phyloP scores from a whole-genome alignment of 1,284 basidiomycete genomes.

The Thecaphora thlaspeos region DNA sequence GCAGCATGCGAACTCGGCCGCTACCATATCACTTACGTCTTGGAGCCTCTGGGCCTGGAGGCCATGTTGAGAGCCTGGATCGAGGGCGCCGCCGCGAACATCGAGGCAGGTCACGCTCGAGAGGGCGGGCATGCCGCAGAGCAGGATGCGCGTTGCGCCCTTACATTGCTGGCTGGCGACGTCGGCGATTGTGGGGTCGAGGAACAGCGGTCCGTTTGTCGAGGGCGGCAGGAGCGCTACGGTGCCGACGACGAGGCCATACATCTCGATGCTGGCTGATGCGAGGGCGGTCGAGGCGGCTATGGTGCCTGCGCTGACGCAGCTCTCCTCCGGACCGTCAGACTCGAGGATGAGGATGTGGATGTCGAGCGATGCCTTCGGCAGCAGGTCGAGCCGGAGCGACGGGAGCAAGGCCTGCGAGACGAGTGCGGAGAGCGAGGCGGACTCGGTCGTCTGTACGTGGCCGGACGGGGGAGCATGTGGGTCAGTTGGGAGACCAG shows the following conservation, averaged over 20 bases:
- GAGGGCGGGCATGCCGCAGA: conserved; percentile 86
- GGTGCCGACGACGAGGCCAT: conserved; percentile 77
- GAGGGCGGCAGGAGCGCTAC: conserved; percentile 62
- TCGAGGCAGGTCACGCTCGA: conserved; percentile 67
- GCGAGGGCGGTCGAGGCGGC: conserved; percentile 88
- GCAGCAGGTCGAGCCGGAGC: conserved; percentile 81
- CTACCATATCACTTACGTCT: neutral
- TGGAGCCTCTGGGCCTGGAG: neutral
- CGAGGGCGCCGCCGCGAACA: conserved; percentile 4
- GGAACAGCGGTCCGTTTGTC: conserved; percentile 60
- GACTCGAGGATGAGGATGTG: conserved; percentile 87
- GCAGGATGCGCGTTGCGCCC: conserved; percentile 61
- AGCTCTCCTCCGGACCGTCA: conserved; percentile 70
- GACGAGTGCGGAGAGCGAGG: conserved; percentile 76
- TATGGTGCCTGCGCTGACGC: conserved; percentile 64
- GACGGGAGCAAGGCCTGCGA: conserved; percentile 83
- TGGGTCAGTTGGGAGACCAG: too few relatives aligned
- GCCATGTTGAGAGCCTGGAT: neutral
- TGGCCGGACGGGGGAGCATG: too few relatives aligned
- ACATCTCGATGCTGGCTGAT: conserved; percentile 81
- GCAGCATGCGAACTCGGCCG: neutral
- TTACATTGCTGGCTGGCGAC: conserved; percentile 61
- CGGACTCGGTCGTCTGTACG: conserved; percentile 91
- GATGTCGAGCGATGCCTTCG: conserved; percentile 90
- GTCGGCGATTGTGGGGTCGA: conserved; percentile 81